Evolutionary conservation across 495 filamentous ascomycete genomes (phyloP), one percentile per base, ranked within the genome.

Genomic region (Xylaria sp.): DNA sequence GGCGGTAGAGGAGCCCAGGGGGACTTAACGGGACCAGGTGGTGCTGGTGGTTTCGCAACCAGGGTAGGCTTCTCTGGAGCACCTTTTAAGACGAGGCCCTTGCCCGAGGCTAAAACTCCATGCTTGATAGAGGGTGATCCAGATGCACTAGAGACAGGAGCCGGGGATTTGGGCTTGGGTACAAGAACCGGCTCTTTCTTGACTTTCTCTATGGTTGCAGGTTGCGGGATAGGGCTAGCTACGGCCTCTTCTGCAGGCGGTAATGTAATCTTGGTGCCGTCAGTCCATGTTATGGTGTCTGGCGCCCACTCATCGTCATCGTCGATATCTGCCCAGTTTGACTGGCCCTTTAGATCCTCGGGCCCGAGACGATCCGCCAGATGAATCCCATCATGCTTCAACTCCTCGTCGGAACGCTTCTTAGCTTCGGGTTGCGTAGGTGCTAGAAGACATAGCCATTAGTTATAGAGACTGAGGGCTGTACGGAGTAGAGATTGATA

Each of bases 281-380:
- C 96, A 73, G 92, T 94, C 96, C 96, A 99, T 72, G 97, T 93
- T 71, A 98, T 97, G 8, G 92, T 91, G 72, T 98, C 95, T 0
- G 96, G 97, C 3, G 92, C 94, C 96, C 96, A 99, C 78, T 98
- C 95, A 68, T 98, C 96, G 73, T 99, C 96, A 69, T 99, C 96
- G 70, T 98, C 96, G 69, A 99, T 98, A 83, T 99, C 96, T 21
- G 97, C 96, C 96, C 96, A 99, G 19, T 94, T 89, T 64, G 95
- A 93, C 70, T 95, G 94, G 19, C 92, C 90, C 52, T 87, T 88
- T 17, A 89, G 88, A 71, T 89, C 88, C 75, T 98, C 95, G 67
- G 93, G 88, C 62, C 94, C 92, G 29, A 99, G 89, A 66, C 96
- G 90, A 52, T 90, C 97, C 12, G 96, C 97, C 82, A 99, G 88